These are phyloP conservation scores for Coprinopsis sp. DNA, from an alignment of 768 basidiomycete genomes.

Conservation along the genomic window DNA sequence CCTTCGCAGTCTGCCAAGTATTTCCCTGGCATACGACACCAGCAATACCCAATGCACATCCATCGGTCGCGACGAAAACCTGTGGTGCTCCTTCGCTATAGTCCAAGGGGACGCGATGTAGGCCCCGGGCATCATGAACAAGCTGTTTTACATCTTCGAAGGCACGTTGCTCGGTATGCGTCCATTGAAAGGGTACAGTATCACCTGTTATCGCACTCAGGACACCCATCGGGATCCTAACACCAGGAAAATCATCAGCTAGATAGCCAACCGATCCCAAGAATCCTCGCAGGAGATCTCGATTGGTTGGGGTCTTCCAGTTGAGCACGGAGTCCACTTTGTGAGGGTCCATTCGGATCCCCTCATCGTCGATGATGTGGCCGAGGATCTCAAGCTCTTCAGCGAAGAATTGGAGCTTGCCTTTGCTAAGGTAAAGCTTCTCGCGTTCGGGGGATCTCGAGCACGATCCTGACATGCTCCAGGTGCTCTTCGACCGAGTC, in stretches of 20 bases:
- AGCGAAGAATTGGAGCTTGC: constrained; percentile 21
- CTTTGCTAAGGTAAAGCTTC: constrained; percentile 23
- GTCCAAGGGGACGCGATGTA: constrained; percentile 18
- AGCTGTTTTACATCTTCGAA: constrained; percentile 33
- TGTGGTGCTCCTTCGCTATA: constrained; percentile 13
- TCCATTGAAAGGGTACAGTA: constrained; percentile 23
- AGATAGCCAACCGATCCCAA: constrained; percentile 24
- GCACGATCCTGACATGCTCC: constrained; percentile 21
- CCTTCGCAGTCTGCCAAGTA: constrained; percentile 17
- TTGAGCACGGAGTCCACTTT: constrained; percentile 35
- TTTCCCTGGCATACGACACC: constrained; percentile 23
- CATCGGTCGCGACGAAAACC: constrained; percentile 29
- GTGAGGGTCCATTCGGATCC: constrained; percentile 39
- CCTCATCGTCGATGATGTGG: constrained; percentile 27
- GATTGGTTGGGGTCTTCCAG: constrained; percentile 31
- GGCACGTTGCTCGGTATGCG: constrained; percentile 24
- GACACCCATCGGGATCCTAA: constrained; percentile 36
- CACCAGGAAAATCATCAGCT: constrained; percentile 25
- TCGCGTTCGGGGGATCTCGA: constrained; percentile 21
- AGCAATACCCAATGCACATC: constrained; percentile 23
- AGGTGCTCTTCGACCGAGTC: constrained; percentile 30
- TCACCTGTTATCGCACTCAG: constrained; percentile 22
- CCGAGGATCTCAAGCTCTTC: constrained; percentile 16
- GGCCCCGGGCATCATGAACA: constrained; percentile 15
- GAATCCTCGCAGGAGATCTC: constrained; percentile 31